Evolutionary conservation across 2,329 filamentous ascomycete species (phyloP).

Genomic region (Aspergillus cejpii): DNA sequence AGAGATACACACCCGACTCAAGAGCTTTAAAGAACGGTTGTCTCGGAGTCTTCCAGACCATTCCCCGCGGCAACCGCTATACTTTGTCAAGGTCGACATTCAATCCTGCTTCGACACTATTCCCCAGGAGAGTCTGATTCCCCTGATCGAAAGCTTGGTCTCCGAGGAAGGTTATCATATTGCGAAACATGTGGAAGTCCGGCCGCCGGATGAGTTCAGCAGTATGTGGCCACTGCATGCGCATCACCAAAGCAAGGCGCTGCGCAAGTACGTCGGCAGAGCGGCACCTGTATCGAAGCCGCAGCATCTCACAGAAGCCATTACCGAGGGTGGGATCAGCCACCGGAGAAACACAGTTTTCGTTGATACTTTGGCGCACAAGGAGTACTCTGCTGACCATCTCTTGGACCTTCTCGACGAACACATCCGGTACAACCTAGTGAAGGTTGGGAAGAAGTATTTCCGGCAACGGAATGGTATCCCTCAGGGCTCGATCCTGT

Average conservation of each 20-base stretch:
- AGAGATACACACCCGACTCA: slow-evolving; percentile 70
- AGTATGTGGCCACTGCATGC: slow-evolving; percentile 15
- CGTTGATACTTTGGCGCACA: slow-evolving; percentile 60
- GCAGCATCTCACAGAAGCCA: slow-evolving; percentile 42
- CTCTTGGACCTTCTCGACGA: slow-evolving; percentile 66
- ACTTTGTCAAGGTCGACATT: slow-evolving; percentile 90
- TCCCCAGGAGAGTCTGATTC: slow-evolving; percentile 67
- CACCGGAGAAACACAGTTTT: slow-evolving; percentile 65
- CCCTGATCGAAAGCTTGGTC: slow-evolving; percentile 55
- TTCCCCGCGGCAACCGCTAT: slow-evolving; percentile 53
- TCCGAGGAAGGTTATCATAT: slow-evolving; percentile 61
- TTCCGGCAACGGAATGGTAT: slow-evolving; percentile 86
- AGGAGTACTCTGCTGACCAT: slow-evolving; percentile 50
- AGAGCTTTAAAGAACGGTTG: slow-evolving; percentile 53
- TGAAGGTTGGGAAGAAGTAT: slow-evolving; percentile 81
- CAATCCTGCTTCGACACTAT: slow-evolving; percentile 92
- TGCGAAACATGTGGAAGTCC: slow-evolving; percentile 67
- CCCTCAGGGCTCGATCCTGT: slow-evolving; percentile 85
- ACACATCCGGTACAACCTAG: slow-evolving; percentile 77
- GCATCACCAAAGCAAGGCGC: slow-evolving; percentile 20
- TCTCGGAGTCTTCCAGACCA: not conserved
- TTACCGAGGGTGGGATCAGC: slow-evolving; percentile 32
- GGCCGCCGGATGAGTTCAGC: slow-evolving; percentile 38
- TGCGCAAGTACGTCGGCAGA: slow-evolving; percentile 47
- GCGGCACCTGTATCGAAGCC: slow-evolving; percentile 44